A percentile compares a stretch with the other conserved stretches of the same genome.
These are phyloP conservation scores for Trypanosoma melophagium DNA, from an alignment of 208 protist genomes.

Conservation along the genomic window DNA sequence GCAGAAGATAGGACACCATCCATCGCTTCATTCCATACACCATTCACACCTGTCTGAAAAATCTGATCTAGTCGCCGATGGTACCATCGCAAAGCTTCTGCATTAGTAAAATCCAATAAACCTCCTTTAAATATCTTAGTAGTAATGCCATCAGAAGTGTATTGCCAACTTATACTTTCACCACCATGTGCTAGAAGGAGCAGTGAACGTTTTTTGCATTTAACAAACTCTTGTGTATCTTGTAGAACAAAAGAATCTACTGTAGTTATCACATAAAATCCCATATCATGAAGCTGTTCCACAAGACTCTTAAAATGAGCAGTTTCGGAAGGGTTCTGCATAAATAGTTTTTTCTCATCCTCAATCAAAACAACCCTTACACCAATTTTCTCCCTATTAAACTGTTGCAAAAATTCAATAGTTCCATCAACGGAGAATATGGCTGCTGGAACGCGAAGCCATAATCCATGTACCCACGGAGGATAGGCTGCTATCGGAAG, in stretches of 20 bases:
- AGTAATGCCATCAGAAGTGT: background rate
- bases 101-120: conserved; percentile 7
- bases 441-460: background rate
- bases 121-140: background rate
- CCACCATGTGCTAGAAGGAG: background rate
- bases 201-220: background rate
- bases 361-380: conserved; percentile 1
- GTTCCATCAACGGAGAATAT: too few species aligned
- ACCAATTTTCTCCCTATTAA: background rate
- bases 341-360: too few species aligned
- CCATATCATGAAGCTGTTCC: background rate
- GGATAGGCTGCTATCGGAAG: background rate
- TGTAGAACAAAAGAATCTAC: conserved; percentile 3
- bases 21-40: conserved; percentile 2
- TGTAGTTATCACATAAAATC: background rate
- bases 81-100: background rate
- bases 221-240: background rate
- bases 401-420: background rate
- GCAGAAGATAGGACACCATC: background rate
- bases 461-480: conserved; percentile 6
- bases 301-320: background rate
- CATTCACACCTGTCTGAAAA: conserved; percentile 2
- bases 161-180: background rate
- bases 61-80: background rate
- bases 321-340: background rate